phyloP scores from a whole-genome alignment of 257 asterid species.

The Vinca minor region DNA sequence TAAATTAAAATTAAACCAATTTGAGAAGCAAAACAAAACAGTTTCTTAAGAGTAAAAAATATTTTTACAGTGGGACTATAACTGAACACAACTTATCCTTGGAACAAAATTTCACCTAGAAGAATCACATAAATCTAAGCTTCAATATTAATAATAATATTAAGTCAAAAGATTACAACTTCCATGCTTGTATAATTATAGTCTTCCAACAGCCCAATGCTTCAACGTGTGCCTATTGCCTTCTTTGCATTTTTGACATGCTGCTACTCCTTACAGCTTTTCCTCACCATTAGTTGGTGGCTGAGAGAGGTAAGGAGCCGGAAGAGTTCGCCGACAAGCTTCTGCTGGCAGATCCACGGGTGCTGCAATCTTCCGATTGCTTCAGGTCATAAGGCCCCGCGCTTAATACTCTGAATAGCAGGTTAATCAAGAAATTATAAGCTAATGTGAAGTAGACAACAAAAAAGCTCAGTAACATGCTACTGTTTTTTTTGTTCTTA shows the following conservation, averaged over 20 bases:
- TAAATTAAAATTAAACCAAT: too few species aligned
- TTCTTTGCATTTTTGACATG: conserved; percentile 15
- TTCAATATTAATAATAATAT: too few species aligned
- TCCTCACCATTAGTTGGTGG: conserved; percentile 22
- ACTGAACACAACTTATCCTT: background rate
- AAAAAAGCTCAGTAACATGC: background rate
- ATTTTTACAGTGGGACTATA: conserved; percentile 10
- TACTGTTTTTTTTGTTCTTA: background rate
- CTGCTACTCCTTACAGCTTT: background rate
- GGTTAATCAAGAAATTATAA: conserved; percentile 1
- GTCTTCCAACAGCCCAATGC: conserved; percentile 1
- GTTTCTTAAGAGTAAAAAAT: background rate
- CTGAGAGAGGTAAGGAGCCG: conserved; percentile 37
- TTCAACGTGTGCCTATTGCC: conserved; percentile 19
- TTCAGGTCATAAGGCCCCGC: conserved; percentile 43
- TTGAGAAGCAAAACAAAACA: too few species aligned
- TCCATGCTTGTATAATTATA: background rate
- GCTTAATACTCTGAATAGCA: conserved; percentile 37
- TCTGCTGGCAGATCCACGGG: conserved; percentile 29
- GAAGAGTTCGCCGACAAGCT: conserved; percentile 42
- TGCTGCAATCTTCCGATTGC: conserved; percentile 34
- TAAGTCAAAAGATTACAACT: too few species aligned
- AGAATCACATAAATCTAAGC: too few species aligned
- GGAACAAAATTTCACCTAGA: conserved; percentile 10
- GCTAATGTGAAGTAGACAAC: background rate